Conservation (phyloP, 1,139 yeast genomes). For the Pichia sp. region DNA sequence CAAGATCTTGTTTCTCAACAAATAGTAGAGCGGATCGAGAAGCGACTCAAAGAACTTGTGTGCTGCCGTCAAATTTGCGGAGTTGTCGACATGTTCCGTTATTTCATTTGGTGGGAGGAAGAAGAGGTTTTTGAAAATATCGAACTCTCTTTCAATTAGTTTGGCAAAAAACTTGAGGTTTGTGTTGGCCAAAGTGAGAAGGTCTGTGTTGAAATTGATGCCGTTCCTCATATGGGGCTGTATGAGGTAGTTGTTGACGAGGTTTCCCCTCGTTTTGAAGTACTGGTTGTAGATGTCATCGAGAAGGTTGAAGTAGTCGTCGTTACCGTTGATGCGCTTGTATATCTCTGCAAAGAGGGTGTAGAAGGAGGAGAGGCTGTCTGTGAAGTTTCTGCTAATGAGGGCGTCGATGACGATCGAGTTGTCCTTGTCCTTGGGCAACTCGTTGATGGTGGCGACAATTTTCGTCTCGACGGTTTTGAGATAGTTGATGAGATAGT, state of each 20-base stretch:
- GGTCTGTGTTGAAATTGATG: conserved; percentile 28
- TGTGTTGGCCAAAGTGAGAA: conserved; percentile 58
- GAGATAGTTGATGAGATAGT: conserved; percentile 56
- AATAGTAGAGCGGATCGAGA: conserved; percentile 71
- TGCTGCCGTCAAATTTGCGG: conserved; percentile 32
- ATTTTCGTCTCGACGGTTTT: conserved; percentile 47
- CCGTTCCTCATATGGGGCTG: conserved; percentile 34
- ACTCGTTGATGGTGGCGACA: conserved; percentile 31
- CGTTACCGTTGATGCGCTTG: conserved; percentile 35
- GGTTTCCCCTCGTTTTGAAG: conserved; percentile 50
- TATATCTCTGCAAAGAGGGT: conserved; percentile 50
- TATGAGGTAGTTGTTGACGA: conserved; percentile 46
- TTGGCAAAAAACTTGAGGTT: conserved; percentile 56
- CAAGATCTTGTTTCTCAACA: conserved; percentile 59
- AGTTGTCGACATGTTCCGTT: conserved; percentile 24
- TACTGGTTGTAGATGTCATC: conserved; percentile 64
- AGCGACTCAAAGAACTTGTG: conserved; percentile 56
- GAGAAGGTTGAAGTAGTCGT: conserved; percentile 53
- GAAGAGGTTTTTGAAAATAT: conserved; percentile 55
- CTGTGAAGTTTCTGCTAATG: conserved; percentile 58
- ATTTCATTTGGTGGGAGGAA: conserved; percentile 22
- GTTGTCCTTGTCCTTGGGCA: conserved; percentile 6
- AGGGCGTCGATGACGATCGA: conserved; percentile 49
- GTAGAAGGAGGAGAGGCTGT: conserved; percentile 41
- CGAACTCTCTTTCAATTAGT: conserved; percentile 58